These are phyloP conservation scores for Tolypocladium tundrense DNA, from an alignment of 2,329 filamentous ascomycete genomes.

Conservation along the genomic window DNA sequence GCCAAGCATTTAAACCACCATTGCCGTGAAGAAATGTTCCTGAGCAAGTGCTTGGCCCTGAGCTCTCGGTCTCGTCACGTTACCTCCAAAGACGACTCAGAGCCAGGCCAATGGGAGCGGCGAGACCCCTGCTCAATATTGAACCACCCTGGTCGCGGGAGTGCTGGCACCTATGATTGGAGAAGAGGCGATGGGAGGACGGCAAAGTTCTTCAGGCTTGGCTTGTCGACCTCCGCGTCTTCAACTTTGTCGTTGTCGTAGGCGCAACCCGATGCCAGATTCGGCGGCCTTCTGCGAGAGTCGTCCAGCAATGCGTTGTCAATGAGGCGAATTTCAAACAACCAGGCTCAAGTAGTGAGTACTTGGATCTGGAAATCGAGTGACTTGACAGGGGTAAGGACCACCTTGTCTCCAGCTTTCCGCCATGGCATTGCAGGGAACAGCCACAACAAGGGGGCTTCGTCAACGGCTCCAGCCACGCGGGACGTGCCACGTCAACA, in stretches of 20 bases:
- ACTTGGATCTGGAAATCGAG: slow-evolving; percentile 16
- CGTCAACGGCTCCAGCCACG: slow-evolving; percentile 19
- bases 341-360: slow-evolving; percentile 13
- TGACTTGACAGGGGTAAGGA: slow-evolving; percentile 15
- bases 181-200: not conserved
- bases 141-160: too few species aligned
- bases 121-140: not conserved
- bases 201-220: not conserved
- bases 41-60: not conserved
- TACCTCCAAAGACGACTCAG: not conserved
- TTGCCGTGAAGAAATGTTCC: too few species aligned
- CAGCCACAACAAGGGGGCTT: slow-evolving; percentile 9
- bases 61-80: not conserved
- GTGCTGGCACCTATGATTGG: not conserved
- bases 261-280: not conserved
- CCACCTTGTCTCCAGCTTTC: not conserved
- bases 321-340: not conserved
- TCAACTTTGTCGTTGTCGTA: too few species aligned
- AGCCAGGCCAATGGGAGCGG: not conserved
- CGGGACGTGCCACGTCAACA: slow-evolving; percentile 32
- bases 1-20: not conserved
- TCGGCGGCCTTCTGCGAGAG: not conserved
- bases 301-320: not conserved
- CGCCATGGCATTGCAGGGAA: not conserved
- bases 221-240: not conserved